These are phyloP conservation scores for Thyridium curvatum DNA, from an alignment of 2,329 filamentous ascomycete species.

Conservation along the genomic window DNA sequence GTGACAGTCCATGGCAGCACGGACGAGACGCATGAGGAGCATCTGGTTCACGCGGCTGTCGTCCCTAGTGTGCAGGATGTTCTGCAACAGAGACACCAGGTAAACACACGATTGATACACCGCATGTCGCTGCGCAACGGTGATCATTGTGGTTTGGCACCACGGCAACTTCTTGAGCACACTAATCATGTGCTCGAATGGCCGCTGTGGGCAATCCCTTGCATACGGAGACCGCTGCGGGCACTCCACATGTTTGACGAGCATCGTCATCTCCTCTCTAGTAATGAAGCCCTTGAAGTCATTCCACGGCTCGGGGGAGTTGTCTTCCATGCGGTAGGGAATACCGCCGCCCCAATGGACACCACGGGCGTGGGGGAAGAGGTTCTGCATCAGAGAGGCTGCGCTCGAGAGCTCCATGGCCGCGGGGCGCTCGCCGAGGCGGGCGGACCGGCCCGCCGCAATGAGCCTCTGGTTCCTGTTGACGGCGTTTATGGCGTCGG, in stretches of 20 bases:
- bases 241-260: constrained; percentile 56
- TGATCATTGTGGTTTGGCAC: constrained; percentile 51
- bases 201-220: constrained; percentile 55
- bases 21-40: constrained; percentile 46
- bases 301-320: constrained; percentile 34
- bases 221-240: constrained; percentile 56
- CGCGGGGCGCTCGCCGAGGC: constrained; percentile 51
- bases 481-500: constrained; percentile 48
- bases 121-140: constrained; percentile 46
- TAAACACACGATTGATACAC: constrained; percentile 44
- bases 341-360: constrained; percentile 45
- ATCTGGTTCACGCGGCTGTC: constrained; percentile 41
- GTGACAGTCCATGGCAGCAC: constrained; percentile 47
- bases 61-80: constrained; percentile 31
- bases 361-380: constrained; percentile 53
- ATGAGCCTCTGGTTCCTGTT: constrained; percentile 36
- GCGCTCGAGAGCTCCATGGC: constrained; percentile 52
- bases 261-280: constrained; percentile 57
- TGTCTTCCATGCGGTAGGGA: constrained; percentile 32
- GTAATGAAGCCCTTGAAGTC: constrained; percentile 56
- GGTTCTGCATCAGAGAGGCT: constrained; percentile 49
- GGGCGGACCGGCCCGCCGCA: constrained; percentile 32
- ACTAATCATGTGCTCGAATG: constrained; percentile 60
- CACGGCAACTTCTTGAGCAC: constrained; percentile 59
- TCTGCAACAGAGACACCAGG: constrained; percentile 40